Percentiles rank a stretch among this genome's conserved stretches.
These are phyloP conservation scores for Pyrus bretschneideri DNA, from an alignment of 306 rosid species.

Conservation along the genomic window DNA sequence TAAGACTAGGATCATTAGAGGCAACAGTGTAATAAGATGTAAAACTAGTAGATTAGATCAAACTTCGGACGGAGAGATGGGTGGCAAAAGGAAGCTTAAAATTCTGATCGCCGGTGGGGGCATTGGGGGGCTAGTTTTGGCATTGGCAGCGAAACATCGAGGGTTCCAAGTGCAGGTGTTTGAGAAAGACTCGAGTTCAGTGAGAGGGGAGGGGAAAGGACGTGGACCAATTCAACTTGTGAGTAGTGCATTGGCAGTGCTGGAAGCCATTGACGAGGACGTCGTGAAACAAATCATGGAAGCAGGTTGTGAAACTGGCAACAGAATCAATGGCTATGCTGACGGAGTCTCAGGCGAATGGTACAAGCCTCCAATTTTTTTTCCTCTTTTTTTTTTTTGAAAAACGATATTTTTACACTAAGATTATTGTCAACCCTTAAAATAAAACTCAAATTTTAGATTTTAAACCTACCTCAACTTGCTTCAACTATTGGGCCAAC, in stretches of 20 bases:
- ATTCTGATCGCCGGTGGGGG: neutral
- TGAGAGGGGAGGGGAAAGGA: neutral
- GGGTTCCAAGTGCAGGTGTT: neutral
- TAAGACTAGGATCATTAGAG: neutral
- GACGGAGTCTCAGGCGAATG: neutral
- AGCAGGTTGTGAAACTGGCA: neutral
- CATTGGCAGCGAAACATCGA: neutral
- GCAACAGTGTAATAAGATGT: neutral
- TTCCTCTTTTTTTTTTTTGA: too few relatives aligned
- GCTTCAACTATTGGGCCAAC: too few relatives aligned
- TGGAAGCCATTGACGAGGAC: neutral
- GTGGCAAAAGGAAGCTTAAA: neutral
- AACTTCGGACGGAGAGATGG: neutral
- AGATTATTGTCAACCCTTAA: too few relatives aligned
- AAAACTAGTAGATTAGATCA: neutral
- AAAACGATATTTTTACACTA: too few relatives aligned
- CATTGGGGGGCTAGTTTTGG: neutral
- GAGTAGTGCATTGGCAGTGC: neutral
- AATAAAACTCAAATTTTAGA: too few relatives aligned
- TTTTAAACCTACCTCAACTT: too few relatives aligned
- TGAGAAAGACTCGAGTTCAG: neutral
- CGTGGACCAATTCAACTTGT: neutral
- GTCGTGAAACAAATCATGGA: neutral
- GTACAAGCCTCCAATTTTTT: neutral
- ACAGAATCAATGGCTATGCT: neutral